phyloP scores from a whole-genome alignment of 306 rosid species.

The Quercus berberidifolia region DNA sequence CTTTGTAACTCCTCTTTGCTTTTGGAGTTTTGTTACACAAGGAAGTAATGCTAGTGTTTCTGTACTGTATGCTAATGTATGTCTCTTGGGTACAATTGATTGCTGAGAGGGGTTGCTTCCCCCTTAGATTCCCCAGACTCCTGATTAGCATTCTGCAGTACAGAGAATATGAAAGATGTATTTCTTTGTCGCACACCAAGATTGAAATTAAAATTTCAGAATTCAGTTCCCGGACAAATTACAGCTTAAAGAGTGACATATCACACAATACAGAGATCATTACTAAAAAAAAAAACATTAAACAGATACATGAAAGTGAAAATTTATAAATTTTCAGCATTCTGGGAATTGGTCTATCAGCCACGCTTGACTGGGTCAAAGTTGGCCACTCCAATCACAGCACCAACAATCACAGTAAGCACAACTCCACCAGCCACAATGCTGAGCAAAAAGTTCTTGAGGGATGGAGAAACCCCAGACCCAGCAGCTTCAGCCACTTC shows the following conservation, averaged over 20 bases:
- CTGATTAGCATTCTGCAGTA: too few species aligned
- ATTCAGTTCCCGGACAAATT: slow-evolving; percentile 22
- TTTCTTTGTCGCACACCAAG: neutral
- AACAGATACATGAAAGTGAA: slow-evolving; percentile 25
- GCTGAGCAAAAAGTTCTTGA: slow-evolving; percentile 96
- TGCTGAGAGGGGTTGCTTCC: neutral
- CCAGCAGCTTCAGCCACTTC: slow-evolving; percentile 90
- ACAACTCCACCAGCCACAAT: slow-evolving; percentile 86
- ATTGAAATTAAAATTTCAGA: slow-evolving; percentile 12
- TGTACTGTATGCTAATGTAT: neutral
- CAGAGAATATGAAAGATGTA: slow-evolving; percentile 12
- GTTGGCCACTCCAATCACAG: slow-evolving; percentile 75
- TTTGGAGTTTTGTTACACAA: neutral
- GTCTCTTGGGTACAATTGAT: neutral
- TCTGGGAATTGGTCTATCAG: slow-evolving; percentile 34
- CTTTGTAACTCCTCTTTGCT: too few species aligned
- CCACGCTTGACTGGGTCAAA: slow-evolving; percentile 90
- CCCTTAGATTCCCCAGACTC: slow-evolving; percentile 1
- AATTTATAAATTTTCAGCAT: slow-evolving; percentile 8
- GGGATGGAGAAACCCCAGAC: slow-evolving; percentile 64
- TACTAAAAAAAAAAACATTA: slow-evolving; percentile 27
- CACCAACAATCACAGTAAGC: slow-evolving; percentile 56
- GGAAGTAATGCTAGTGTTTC: neutral
- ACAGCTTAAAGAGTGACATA: slow-evolving; percentile 31
- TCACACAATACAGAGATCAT: slow-evolving; percentile 34